phyloP scores from a whole-genome alignment of 2,329 filamentous ascomycete genomes.

The Septoria petroselini region DNA sequence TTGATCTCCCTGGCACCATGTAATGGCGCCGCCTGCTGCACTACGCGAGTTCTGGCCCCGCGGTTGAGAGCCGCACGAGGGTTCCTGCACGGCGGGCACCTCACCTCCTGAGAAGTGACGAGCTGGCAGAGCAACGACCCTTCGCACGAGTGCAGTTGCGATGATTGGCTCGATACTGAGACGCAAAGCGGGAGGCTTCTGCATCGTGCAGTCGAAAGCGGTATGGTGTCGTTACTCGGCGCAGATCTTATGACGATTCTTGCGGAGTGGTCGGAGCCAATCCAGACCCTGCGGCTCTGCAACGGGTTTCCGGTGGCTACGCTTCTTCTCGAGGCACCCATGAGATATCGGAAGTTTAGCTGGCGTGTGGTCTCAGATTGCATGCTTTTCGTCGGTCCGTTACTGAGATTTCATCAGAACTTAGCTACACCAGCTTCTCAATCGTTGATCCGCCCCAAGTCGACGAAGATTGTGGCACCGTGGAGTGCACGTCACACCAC shows the following conservation, averaged over 20 bases:
- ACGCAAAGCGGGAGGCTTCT: not conserved
- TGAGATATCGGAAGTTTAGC: not conserved
- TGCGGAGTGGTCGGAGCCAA: constrained; percentile 9
- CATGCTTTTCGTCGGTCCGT: too few species aligned
- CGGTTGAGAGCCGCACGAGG: constrained; percentile 6
- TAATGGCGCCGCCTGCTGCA: constrained; percentile 6
- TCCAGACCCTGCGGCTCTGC: constrained; percentile 14
- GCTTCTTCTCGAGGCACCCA: not conserved
- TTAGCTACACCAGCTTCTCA: too few species aligned
- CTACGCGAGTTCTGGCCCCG: constrained; percentile 5
- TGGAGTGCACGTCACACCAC: not conserved
- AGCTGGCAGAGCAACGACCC: not conserved
- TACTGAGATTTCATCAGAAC: too few species aligned
- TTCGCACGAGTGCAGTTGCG: not conserved
- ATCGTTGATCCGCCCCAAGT: too few species aligned
- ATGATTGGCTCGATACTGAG: constrained; percentile 14
- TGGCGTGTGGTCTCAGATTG: too few species aligned
- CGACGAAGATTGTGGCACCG: too few species aligned
- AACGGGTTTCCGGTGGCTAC: not conserved
- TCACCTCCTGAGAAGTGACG: constrained; percentile 10
- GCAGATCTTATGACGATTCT: constrained; percentile 18
- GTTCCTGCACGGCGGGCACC: constrained; percentile 3
- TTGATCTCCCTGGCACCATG: constrained; percentile 20
- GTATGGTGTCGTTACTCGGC: not conserved
- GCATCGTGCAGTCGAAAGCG: constrained; percentile 4